Evolutionary conservation across 805 yeast species (phyloP).

Genomic region (Hanseniaspora singularis): DNA sequence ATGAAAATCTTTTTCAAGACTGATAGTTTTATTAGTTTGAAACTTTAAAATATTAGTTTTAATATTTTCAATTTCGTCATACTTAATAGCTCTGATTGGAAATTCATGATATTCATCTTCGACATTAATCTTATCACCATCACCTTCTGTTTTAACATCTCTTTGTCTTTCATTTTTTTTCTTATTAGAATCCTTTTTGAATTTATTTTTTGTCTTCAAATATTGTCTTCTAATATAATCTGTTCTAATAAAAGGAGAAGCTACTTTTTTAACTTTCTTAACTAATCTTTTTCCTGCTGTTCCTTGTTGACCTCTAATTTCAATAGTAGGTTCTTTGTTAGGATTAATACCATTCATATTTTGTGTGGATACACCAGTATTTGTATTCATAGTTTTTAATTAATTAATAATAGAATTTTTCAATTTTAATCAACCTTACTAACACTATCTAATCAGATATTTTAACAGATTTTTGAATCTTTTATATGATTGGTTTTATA

Average conservation of each 20-base stretch:
- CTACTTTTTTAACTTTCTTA: conserved; percentile 16
- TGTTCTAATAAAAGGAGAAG: conserved; percentile 30
- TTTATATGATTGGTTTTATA: too few relatives aligned
- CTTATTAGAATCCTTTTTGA: conserved; percentile 15
- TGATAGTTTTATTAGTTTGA: conserved; percentile 58
- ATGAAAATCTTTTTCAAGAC: conserved; percentile 58
- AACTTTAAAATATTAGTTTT: conserved; percentile 74
- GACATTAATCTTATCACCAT: not conserved
- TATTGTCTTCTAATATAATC: conserved; percentile 29
- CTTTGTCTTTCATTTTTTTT: conserved; percentile 20
- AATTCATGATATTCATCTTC: conserved; percentile 20
- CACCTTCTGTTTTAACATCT: conserved; percentile 20
- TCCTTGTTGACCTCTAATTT: conserved; percentile 10
- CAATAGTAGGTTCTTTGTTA: conserved; percentile 6
- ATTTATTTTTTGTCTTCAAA: conserved; percentile 23
- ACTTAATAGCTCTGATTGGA: conserved; percentile 55
- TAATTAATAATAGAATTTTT: too few relatives aligned
- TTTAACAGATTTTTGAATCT: too few relatives aligned
- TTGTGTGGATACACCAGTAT: not conserved
- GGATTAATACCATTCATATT: conserved; percentile 3
- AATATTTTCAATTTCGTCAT: conserved; percentile 57
- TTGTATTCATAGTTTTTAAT: conserved; percentile 3
- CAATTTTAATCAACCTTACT: too few relatives aligned
- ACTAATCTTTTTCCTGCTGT: conserved; percentile 11
- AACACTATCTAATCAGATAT: too few relatives aligned